Conservation (phyloP, 2,329 filamentous ascomycete species). For the Alternaria angustiovoidea region DNA sequence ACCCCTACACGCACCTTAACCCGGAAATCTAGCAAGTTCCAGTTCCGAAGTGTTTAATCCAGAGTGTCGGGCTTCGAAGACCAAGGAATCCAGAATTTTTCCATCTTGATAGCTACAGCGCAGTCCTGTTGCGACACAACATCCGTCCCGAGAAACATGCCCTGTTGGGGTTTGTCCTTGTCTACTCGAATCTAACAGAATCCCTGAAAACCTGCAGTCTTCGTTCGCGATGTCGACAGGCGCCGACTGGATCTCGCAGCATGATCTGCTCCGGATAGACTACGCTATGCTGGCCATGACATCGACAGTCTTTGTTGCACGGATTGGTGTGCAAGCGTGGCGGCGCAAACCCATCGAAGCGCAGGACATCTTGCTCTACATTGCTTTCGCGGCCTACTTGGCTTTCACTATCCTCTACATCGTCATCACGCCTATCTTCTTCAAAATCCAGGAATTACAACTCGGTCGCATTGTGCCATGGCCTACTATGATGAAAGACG, state of each 20-base stretch:
- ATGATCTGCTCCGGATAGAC: slow-evolving; percentile 21
- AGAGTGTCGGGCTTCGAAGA: not conserved
- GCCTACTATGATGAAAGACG: slow-evolving; percentile 42
- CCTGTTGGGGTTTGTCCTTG: not conserved
- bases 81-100: not conserved
- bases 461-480: slow-evolving; percentile 35
- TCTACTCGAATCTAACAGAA: not conserved
- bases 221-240: slow-evolving; percentile 21
- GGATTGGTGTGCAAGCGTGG: slow-evolving; percentile 20
- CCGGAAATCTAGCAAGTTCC: not conserved
- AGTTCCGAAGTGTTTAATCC: not conserved
- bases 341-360: slow-evolving; percentile 14
- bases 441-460: slow-evolving; percentile 37
- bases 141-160: not conserved
- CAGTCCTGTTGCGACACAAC: not conserved
- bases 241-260: slow-evolving; percentile 24
- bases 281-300: slow-evolving; percentile 28
- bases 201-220: not conserved
- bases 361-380: slow-evolving; percentile 32
- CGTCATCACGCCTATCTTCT: slow-evolving; percentile 46
- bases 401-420: slow-evolving; percentile 44
- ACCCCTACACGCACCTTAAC: not conserved
- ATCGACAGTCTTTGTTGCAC: slow-evolving; percentile 27
- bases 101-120: slow-evolving; percentile 2
- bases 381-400: slow-evolving; percentile 41